Percentiles rank a stretch among this genome's conserved stretches.
phyloP scores from a whole-genome alignment of 2,329 filamentous ascomycete genomes.

The Aspergillus sp. region DNA sequence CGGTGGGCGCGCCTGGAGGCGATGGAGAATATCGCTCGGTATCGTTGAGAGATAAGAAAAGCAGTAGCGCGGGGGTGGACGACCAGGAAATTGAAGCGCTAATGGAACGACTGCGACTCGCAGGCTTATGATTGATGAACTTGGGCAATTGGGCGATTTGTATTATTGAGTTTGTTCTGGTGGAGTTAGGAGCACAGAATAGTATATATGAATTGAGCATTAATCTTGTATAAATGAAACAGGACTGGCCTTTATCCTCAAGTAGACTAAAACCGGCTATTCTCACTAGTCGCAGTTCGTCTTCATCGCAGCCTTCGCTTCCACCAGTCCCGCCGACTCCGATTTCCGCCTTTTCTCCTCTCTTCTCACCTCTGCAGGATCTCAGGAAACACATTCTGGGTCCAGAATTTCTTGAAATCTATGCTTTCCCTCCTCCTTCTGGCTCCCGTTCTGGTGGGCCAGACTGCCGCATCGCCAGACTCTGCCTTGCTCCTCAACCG shows the following conservation, averaged over 20 bases:
- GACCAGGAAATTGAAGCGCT: slow-evolving; percentile 31
- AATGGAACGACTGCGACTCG: slow-evolving; percentile 27
- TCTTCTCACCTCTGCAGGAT: background rate
- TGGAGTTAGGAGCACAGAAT: background rate
- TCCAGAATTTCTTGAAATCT: background rate
- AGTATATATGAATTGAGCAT: slow-evolving; percentile 5
- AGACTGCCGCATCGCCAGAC: background rate
- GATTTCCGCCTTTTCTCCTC: background rate
- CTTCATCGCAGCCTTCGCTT: background rate
- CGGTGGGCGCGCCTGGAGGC: slow-evolving; percentile 48
- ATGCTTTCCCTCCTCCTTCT: slow-evolving; percentile 13
- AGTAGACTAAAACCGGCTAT: slow-evolving; percentile 4
- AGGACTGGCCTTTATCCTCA: background rate
- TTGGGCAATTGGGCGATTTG: background rate
- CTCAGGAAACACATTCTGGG: background rate
- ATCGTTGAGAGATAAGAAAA: slow-evolving; percentile 30
- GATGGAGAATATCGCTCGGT: slow-evolving; percentile 46
- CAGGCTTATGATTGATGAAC: slow-evolving; percentile 27
- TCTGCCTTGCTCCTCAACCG: slow-evolving; percentile 6
- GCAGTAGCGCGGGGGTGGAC: slow-evolving; percentile 5
- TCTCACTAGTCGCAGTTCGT: background rate
- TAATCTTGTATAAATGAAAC: background rate
- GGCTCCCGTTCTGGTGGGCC: slow-evolving; percentile 11
- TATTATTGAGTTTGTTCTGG: background rate
- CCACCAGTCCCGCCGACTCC: background rate